Base-by-base conservation (phyloP, 768 basidiomycete species). In the Chalciporus chontae region DNA sequence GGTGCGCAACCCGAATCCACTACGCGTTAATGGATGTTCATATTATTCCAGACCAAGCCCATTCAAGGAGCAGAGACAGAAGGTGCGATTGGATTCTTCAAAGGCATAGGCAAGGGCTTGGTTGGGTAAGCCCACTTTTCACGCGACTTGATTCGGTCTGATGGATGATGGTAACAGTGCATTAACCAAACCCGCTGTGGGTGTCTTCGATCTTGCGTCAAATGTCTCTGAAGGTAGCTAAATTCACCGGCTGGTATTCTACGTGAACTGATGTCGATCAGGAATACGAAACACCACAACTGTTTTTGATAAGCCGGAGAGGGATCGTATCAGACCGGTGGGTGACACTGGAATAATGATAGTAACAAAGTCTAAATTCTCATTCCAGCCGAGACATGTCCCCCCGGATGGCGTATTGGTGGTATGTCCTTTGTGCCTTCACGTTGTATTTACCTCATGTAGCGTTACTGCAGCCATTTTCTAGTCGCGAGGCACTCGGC, bases 281-380 rank as follows among this genome's bases (percentile, higher is more conserved):
- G 91, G 95, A 23, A 95, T 99, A 55, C 84, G 96, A 40, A 99
- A 99, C 61, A 99, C 96, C 1, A 98, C 96, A 0, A 98, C 94
- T 2, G 95, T 98, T 3, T 99, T 98, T 54, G 96, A 98, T 65
- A 89, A 83, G 53, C 87, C 88, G 11, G 87, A 87, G 29, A 78
- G 94, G 48, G 95, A 97, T 61, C 85, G 94, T 17, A 80, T 88
- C 38, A 77, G 96, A 62, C 70, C 88, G 61, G 90, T 88, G 48
- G 64, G 84, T 69, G 8, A 19, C 40, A 15, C 4, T 27, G 23
- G 29, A 29, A 39, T 32, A 40, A n/a, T 32, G 19, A 26, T 49
- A 4, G 36, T 46, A 29, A 46, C 32, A 39, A 39, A 47, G 50
- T 31, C 43, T 36, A 31, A 9, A 40, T 8, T 15, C 8, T 21